Evolutionary conservation across 2,329 filamentous ascomycete genomes (phyloP).

Genomic region (Trichothecium roseum): DNA sequence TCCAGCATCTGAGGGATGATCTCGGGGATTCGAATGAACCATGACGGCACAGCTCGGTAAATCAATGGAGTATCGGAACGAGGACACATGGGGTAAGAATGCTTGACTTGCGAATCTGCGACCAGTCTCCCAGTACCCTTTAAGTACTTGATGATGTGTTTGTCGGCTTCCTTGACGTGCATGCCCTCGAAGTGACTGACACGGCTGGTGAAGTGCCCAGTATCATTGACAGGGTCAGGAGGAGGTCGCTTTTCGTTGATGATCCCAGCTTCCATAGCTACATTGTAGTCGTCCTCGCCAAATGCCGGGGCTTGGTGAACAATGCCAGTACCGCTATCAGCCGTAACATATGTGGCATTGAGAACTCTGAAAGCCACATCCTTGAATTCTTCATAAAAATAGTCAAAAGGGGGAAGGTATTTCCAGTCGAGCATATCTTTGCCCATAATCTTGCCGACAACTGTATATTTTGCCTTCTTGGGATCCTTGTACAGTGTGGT

Average conservation of each 20-base stretch:
- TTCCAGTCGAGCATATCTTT: constrained; percentile 80
- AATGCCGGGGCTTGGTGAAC: constrained; percentile 91
- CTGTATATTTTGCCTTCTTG: constrained; percentile 88
- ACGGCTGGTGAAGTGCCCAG: constrained; percentile 66
- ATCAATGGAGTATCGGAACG: constrained; percentile 93
- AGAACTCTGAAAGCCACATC: constrained; percentile 73
- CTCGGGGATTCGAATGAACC: constrained; percentile 84
- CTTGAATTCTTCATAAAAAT: constrained; percentile 84
- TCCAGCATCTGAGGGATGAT: constrained; percentile 83
- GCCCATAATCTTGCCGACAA: constrained; percentile 70
- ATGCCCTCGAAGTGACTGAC: constrained; percentile 74
- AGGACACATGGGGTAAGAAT: constrained; percentile 91
- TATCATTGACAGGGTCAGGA: constrained; percentile 86
- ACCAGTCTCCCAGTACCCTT: constrained; percentile 68
- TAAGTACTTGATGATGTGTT: constrained; percentile 82
- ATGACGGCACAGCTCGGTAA: constrained; percentile 82
- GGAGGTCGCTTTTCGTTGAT: constrained; percentile 67
- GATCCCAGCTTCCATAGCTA: constrained; percentile 65
- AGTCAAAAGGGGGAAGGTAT: constrained; percentile 82
- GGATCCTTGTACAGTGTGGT: constrained; percentile 84
- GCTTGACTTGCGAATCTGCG: constrained; percentile 77
- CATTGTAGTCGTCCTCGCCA: constrained; percentile 91
- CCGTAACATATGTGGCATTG: constrained; percentile 77
- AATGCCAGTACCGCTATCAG: constrained; percentile 84
- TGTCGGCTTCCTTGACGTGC: constrained; percentile 88